A percentile compares a stretch with the other conserved stretches of the same genome.
phyloP scores from a whole-genome alignment of 345 rosid genomes.

The Melaleuca quinquenervia region DNA sequence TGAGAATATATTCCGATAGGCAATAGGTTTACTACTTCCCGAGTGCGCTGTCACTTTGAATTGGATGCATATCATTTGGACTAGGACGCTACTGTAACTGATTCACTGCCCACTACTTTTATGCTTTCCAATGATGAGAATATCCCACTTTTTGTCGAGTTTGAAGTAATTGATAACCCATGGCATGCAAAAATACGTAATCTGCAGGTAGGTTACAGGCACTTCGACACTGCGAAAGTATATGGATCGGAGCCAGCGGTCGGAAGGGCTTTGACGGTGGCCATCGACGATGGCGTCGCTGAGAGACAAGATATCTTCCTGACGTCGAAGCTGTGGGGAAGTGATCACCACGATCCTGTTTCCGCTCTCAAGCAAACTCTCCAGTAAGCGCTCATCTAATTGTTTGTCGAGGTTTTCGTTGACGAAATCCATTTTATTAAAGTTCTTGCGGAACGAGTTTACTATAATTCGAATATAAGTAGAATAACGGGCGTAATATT shows the following conservation, averaged over 20 bases:
- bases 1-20: not conserved
- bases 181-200: not conserved
- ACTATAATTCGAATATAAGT: not conserved
- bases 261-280: slow-evolving; percentile 52
- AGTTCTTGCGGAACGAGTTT: not conserved
- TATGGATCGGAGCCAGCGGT: slow-evolving; percentile 79
- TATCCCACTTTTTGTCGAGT: not conserved
- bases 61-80: not conserved
- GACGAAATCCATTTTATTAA: not conserved
- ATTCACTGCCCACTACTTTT: not conserved
- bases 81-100: not conserved
- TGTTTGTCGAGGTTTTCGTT: not conserved
- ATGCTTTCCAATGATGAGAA: not conserved
- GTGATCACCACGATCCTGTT: slow-evolving; percentile 74
- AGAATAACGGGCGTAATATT: not conserved
- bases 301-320: slow-evolving; percentile 58
- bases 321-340: slow-evolving; percentile 81
- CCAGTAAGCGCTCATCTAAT: slow-evolving; percentile 12
- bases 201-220: slow-evolving; percentile 77
- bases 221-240: slow-evolving; percentile 79
- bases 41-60: not conserved
- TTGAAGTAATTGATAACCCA: not conserved
- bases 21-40: not conserved
- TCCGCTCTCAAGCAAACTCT: slow-evolving; percentile 60
- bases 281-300: slow-evolving; percentile 24